Base-by-base conservation (phyloP, 805 yeast genomes). In the Schwanniomyces pseudopolymorphus region DNA sequence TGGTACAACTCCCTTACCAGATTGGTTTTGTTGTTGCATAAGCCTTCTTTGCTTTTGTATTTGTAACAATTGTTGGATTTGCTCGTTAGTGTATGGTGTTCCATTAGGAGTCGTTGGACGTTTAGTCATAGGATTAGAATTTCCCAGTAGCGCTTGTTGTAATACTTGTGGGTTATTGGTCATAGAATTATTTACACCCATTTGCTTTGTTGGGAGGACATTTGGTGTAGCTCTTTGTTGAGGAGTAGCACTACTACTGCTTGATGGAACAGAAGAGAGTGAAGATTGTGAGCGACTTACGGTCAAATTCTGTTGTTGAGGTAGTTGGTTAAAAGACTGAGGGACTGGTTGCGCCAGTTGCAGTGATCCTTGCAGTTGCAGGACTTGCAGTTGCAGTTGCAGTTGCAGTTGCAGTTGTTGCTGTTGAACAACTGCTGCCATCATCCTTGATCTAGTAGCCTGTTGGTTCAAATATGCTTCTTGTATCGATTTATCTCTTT, bases 401-500 rank as follows among this genome's bases (percentile, higher is more conserved):
- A 22, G 25, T 22, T 22, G 25, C 13, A 9, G 19, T 24, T 44
- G 52, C 39, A 55, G 62, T 28, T 59, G 55, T 42, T 61, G 63
- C 38, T 61, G 74, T 50, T 67, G 75, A 10, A 69, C 67, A 10
- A 69, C 72, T 3, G 77, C 73, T 16, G 72, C 70, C 63, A 66
- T 61, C 75, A 72, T 70, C 48, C 73, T 58, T 10, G 67, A 58
- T 40, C 75, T 58, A 2, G 77, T 67, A 5, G 73, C 70, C 58
- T 74, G 71, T 61, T 75, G 74, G 48, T 69, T 70, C 45, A 80
- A 66, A 63, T 80, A 81, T 2, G 84, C 87, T 53, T 89, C 95
- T 52, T 90, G 89, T 16, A 87, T 77, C 0, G 94, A 85, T 62
- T 84, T 85, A 58, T 92, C 98, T 47, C 96, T 76, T 53, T 92